Conservation (phyloP, 2,329 filamentous ascomycete genomes). For the Proliferodiscus dingleyae region DNA sequence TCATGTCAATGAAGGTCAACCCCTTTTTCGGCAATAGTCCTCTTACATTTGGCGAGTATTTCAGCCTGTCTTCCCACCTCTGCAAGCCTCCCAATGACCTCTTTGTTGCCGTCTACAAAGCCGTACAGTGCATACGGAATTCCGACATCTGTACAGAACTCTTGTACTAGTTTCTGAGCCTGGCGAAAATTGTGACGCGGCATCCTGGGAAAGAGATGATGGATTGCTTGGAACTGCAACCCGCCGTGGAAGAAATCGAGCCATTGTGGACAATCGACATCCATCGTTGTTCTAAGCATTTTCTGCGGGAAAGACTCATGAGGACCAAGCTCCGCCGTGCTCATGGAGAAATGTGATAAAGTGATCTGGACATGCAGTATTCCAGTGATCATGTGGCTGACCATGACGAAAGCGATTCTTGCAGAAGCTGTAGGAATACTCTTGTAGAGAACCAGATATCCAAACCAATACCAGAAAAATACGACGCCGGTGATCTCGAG, state of each 20-base stretch:
- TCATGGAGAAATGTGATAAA: conserved; percentile 90
- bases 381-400: conserved; percentile 77
- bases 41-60: conserved; percentile 71
- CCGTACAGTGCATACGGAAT: conserved; percentile 84
- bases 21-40: conserved; percentile 32
- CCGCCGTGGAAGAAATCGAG: conserved; percentile 86
- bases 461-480: conserved; percentile 85
- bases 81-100: conserved; percentile 70
- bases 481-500: conserved; percentile 71
- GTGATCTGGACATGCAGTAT: conserved; percentile 87
- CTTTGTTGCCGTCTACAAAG: conserved; percentile 77
- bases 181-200: conserved; percentile 78
- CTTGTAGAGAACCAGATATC: conserved; percentile 73
- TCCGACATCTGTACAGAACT: conserved; percentile 76
- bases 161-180: conserved; percentile 69
- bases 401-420: conserved; percentile 68
- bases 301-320: conserved; percentile 84
- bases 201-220: conserved; percentile 79
- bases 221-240: conserved; percentile 83
- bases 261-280: conserved; percentile 83
- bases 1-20: conserved; percentile 29
- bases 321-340: conserved; percentile 77
- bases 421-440: conserved; percentile 64
- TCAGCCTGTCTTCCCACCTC: conserved; percentile 77
- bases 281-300: conserved; percentile 91